Base-by-base conservation (phyloP, 148 eudicot genomes). In the Diospyros lotus region DNA sequence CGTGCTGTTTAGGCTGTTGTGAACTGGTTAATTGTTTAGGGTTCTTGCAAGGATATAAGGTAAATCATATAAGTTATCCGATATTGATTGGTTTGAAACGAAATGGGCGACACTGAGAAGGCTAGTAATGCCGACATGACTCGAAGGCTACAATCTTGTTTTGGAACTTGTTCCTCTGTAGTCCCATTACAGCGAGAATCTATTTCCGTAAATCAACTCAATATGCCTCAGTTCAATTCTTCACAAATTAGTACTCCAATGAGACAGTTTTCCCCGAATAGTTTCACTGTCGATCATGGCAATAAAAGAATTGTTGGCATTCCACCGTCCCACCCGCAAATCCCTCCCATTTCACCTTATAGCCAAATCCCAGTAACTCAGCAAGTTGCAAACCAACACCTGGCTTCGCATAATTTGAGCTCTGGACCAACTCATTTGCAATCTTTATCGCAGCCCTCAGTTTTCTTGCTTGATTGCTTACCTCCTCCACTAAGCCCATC, bases 401-500 rank as follows among this genome's bases (percentile, higher is more conserved):
- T 74, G 66, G 87, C 90, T 42, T 71, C 82, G 53, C 92, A 90
- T 78, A 88, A 77, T 84, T 90, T 82, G 8, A 66, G 81, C 54
- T 77, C 84, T 9, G 88, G 97, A 40, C 78, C 90, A 39, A 68
- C 89, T 9, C 98, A 94, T 79, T 86, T 87, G 2, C 78, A 96
- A 74, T 94, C 98, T 17, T 78, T 94, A 69, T 94, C 98, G 4
- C 97, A 94, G 60, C 95, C 93, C 1, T 48, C 87, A 9, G 87
- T 90, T 77, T 94, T 90, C 76, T 65, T 84, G 15, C 86, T 86
- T 61, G 97, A 94, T 82, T 89, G 28, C 28, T 28, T 93, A 0
- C 76, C 92, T 84, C 98, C 98, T n/a, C 98, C 98, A 2, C 80
- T 94, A 58, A 90, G 97, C 76, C 97, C 98, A 55, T 86, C 90